Conservation (phyloP, 768 basidiomycete genomes). For the Amanita subjunquillea region DNA sequence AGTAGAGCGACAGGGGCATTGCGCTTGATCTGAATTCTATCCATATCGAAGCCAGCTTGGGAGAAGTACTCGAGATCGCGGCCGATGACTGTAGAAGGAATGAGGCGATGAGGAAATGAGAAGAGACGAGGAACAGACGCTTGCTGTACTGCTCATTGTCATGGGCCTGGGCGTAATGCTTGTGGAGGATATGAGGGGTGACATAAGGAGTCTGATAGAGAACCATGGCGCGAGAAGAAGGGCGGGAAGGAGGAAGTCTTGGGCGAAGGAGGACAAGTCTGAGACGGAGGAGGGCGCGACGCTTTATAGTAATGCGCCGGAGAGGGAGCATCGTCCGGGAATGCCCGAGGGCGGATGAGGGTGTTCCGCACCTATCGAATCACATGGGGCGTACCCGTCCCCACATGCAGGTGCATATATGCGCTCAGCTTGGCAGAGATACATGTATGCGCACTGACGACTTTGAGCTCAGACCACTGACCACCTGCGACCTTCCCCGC, state of each 20-base stretch:
- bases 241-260: conserved; percentile 1
- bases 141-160: conserved; percentile 53
- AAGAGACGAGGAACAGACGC: conserved; percentile 31
- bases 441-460: conserved; percentile 9
- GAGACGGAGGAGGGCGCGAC: conserved; percentile 7
- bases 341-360: not conserved
- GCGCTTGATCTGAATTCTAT: conserved; percentile 91
- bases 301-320: conserved; percentile 12
- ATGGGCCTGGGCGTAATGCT: conserved; percentile 67
- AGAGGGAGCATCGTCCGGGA: not conserved
- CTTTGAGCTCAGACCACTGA: conserved; percentile 22
- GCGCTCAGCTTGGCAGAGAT: not conserved
- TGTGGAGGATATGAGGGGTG: conserved; percentile 84
- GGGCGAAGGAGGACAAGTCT: conserved; percentile 4
- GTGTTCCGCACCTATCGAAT: not conserved
- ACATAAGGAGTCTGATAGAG: conserved; percentile 75
- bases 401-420: not conserved
- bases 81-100: conserved; percentile 58
- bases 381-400: not conserved
- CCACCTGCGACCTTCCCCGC: conserved; percentile 22
- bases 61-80: conserved; percentile 96
- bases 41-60: conserved; percentile 98
- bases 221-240: conserved; percentile 38
- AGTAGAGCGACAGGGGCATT: conserved; percentile 85
- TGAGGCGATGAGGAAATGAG: conserved; percentile 2